A percentile compares a stretch with the other conserved stretches of the same genome.
phyloP scores from a whole-genome alignment of 805 yeast species.

The Lachancea thermotolerans region DNA sequence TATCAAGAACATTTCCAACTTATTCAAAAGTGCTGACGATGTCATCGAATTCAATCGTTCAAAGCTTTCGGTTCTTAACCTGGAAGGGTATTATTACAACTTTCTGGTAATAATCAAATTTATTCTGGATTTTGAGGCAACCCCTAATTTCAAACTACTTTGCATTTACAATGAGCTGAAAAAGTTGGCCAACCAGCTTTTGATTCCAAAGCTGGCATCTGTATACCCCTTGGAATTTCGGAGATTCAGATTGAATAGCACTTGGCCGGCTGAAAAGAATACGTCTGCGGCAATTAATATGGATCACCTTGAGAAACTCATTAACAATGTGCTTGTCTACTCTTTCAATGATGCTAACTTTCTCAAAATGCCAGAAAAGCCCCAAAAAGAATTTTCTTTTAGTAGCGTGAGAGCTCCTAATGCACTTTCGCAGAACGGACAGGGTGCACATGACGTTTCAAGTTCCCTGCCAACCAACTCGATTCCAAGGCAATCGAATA shows the following conservation, averaged over 20 bases:
- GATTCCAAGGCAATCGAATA: neutral
- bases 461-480: neutral
- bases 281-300: constrained; percentile 14
- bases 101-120: constrained; percentile 27
- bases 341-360: constrained; percentile 30
- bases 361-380: constrained; percentile 26
- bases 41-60: constrained; percentile 17
- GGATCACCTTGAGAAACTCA: constrained; percentile 23
- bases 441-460: too few species aligned
- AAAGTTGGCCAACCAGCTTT: constrained; percentile 22
- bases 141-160: constrained; percentile 30
- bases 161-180: constrained; percentile 28
- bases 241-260: constrained; percentile 9
- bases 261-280: neutral
- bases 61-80: constrained; percentile 23
- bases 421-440: too few species aligned
- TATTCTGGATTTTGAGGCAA: constrained; percentile 28
- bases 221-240: constrained; percentile 20
- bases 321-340: constrained; percentile 27
- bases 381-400: constrained; percentile 23
- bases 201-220: constrained; percentile 22
- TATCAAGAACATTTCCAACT: constrained; percentile 25
- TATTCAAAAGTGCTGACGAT: constrained; percentile 15
- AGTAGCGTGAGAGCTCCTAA: neutral
- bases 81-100: constrained; percentile 28